Percentiles rank a stretch among this genome's conserved stretches.
Evolutionary conservation across 495 filamentous ascomycete species (phyloP).

Genomic region (Copromyces sp.): DNA sequence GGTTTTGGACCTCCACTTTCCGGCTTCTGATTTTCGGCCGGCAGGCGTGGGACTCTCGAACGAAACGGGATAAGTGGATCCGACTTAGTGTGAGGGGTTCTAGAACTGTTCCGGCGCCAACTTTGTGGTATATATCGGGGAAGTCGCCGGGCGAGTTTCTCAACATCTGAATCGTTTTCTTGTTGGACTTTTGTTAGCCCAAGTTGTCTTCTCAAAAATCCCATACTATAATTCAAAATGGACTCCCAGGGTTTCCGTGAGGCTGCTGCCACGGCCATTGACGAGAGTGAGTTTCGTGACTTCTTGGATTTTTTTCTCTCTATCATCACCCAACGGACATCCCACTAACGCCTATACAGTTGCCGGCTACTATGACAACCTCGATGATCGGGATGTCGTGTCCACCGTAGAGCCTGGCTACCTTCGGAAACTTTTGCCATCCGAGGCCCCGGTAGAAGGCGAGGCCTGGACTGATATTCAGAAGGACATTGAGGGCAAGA

Average conservation of each 20-base stretch:
- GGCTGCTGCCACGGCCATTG: constrained; percentile 72
- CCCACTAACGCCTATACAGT: constrained; percentile 39
- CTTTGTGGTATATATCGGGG: neutral
- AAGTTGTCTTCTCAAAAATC: neutral
- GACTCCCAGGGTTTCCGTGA: constrained; percentile 71
- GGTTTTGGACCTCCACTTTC: neutral
- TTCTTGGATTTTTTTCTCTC: neutral
- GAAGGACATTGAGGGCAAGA: constrained; percentile 73
- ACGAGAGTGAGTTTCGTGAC: constrained; percentile 58
- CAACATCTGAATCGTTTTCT: neutral
- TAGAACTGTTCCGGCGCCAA: neutral
- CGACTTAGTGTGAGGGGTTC: neutral
- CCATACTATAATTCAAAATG: constrained; percentile 39
- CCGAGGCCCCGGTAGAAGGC: constrained; percentile 57
- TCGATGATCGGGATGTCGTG: constrained; percentile 61
- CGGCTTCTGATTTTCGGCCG: neutral
- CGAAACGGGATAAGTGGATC: neutral
- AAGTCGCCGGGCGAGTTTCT: neutral
- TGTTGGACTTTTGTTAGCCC: neutral
- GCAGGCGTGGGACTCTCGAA: neutral
- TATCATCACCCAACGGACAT: neutral
- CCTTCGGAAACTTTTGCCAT: constrained; percentile 67
- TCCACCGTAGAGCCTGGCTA: constrained; percentile 81
- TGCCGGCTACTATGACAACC: constrained; percentile 68
- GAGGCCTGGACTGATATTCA: constrained; percentile 78